These are phyloP conservation scores for Corynespora cassiicola DNA, from an alignment of 2,329 filamentous ascomycete genomes.

Conservation along the genomic window DNA sequence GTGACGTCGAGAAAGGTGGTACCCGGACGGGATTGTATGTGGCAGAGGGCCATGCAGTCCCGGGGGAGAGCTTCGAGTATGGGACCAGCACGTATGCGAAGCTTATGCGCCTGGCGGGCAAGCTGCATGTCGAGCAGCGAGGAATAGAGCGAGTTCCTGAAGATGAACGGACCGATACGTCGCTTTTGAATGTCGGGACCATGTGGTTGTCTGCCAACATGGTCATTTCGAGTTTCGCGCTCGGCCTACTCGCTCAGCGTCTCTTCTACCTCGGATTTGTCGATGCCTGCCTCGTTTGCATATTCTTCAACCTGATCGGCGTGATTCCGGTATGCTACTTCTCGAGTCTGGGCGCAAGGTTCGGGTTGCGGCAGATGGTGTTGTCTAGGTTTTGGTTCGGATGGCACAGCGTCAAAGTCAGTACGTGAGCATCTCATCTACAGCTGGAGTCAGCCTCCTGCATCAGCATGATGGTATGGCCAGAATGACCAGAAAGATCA, in stretches of 20 bases:
- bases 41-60: conserved; percentile 57
- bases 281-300: conserved; percentile 73
- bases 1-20: conserved; percentile 35
- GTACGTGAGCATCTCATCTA: conserved; percentile 50
- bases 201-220: conserved; percentile 83
- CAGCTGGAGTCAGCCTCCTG: too few relatives aligned
- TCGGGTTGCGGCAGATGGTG: conserved; percentile 81
- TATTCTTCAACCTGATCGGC: conserved; percentile 80
- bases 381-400: conserved; percentile 81
- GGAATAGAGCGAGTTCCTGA: conserved; percentile 78
- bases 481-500: too few relatives aligned
- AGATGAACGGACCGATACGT: conserved; percentile 70
- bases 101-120: conserved; percentile 68
- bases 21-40: conserved; percentile 23
- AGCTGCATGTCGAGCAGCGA: conserved; percentile 73
- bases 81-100: conserved; percentile 64
- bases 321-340: conserved; percentile 77
- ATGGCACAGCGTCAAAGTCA: conserved; percentile 71
- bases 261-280: conserved; percentile 75
- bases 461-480: too few relatives aligned
- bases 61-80: conserved; percentile 64
- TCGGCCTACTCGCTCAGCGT: conserved; percentile 73
- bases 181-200: conserved; percentile 71
- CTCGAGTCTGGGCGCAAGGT: conserved; percentile 75
- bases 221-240: conserved; percentile 78